Conservation (phyloP, 1,284 basidiomycete species). For the Trichosporon asahii region DNA sequence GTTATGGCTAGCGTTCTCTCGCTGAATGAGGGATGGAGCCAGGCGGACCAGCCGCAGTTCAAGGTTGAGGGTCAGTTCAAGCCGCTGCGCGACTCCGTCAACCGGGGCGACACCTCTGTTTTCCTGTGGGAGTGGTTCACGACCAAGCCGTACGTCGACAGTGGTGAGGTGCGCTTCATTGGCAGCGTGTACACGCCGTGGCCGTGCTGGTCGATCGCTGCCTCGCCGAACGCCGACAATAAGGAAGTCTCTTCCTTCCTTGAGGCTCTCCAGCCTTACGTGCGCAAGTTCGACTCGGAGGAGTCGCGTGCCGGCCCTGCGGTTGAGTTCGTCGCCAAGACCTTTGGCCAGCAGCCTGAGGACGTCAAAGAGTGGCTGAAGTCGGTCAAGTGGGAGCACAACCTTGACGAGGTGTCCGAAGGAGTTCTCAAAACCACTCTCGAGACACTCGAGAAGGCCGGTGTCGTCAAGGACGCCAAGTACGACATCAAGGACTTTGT, state of each 20-base stretch:
- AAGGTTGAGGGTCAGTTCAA: slow-evolving; percentile 84
- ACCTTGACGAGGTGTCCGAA: slow-evolving; percentile 62
- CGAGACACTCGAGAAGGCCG: slow-evolving; percentile 64
- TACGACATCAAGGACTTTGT: slow-evolving; percentile 65
- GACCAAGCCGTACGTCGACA: slow-evolving; percentile 85
- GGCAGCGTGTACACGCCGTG: slow-evolving; percentile 66
- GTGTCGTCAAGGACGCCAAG: slow-evolving; percentile 64
- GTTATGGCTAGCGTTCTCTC: slow-evolving; percentile 96
- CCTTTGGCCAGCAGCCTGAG: slow-evolving; percentile 71
- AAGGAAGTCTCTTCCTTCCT: slow-evolving; percentile 62
- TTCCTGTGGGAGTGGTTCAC: slow-evolving; percentile 92
- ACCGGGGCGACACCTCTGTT: slow-evolving; percentile 60
- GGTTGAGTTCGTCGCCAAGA: slow-evolving; percentile 69
- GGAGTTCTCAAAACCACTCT: slow-evolving; percentile 21
- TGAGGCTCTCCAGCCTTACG: slow-evolving; percentile 61
- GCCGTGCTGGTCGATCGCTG: slow-evolving; percentile 93
- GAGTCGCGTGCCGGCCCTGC: slow-evolving; percentile 61
- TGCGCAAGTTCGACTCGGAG: slow-evolving; percentile 65
- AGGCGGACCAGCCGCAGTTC: slow-evolving; percentile 61
- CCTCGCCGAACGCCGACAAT: slow-evolving; percentile 62
- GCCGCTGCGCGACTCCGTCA: slow-evolving; percentile 85
- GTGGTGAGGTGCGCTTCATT: slow-evolving; percentile 72
- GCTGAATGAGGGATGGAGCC: slow-evolving; percentile 72
- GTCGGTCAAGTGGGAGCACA: slow-evolving; percentile 69
- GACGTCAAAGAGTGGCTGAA: slow-evolving; percentile 69